Percentiles rank a stretch among this genome's conserved stretches.
phyloP scores from a whole-genome alignment of 306 rosid species.

The Potentilla sterilis region DNA sequence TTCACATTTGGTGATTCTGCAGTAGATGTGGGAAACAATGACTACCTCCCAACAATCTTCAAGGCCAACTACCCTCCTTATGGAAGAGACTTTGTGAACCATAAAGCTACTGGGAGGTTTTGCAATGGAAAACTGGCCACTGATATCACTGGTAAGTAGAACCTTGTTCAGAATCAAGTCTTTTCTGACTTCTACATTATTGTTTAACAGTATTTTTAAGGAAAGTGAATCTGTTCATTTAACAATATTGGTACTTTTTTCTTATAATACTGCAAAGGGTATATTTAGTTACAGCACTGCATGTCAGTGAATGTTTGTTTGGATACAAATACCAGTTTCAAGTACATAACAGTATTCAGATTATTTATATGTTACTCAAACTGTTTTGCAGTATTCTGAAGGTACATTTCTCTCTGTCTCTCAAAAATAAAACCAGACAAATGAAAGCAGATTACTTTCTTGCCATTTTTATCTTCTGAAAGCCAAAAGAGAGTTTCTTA shows the following conservation, averaged over 20 bases:
- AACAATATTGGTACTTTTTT: neutral
- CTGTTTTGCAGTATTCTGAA: neutral
- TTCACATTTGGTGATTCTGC: slow-evolving; percentile 89
- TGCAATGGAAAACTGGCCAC: slow-evolving; percentile 94
- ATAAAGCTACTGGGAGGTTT: slow-evolving; percentile 91
- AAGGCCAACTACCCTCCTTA: slow-evolving; percentile 94
- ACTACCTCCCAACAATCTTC: slow-evolving; percentile 70
- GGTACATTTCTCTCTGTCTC: neutral
- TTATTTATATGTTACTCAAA: slow-evolving; percentile 15
- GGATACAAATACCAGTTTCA: slow-evolving; percentile 18
- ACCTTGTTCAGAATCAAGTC: neutral
- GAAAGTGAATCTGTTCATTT: neutral
- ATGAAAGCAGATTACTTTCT: neutral
- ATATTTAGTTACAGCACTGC: neutral
- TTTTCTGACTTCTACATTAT: neutral
- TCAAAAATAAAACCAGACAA: neutral
- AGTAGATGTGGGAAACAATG: slow-evolving; percentile 87
- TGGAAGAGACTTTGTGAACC: slow-evolving; percentile 83
- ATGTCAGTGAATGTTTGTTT: neutral
- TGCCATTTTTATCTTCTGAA: neutral
- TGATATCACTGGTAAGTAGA: slow-evolving; percentile 72
- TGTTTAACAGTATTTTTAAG: neutral
- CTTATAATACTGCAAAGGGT: neutral
- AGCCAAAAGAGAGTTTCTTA: neutral
- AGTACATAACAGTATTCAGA: slow-evolving; percentile 4